Percentiles rank a stretch among this genome's conserved stretches.
These are phyloP conservation scores for Boletus eberwhitei DNA, from an alignment of 768 basidiomycete species.

Conservation along the genomic window DNA sequence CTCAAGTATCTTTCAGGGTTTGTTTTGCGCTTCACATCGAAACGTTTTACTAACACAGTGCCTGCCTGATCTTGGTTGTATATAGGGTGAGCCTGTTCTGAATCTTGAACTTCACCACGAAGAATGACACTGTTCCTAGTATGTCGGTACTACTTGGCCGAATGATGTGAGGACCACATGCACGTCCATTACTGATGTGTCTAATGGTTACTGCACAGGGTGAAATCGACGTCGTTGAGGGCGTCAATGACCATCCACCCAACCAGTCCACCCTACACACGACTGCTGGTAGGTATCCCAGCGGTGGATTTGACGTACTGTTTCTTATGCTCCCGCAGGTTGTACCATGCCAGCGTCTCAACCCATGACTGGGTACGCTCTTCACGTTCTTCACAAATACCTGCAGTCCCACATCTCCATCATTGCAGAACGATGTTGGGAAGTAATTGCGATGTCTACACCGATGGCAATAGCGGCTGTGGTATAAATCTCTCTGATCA, in stretches of 20 bases:
- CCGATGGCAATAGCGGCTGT: conserved; percentile 31
- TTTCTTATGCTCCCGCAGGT: conserved; percentile 10
- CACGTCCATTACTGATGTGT: no score
- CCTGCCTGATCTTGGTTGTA: background rate
- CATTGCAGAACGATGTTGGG: conserved; percentile 17
- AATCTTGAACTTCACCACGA: background rate
- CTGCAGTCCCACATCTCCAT: background rate
- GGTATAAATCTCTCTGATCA: conserved; percentile 24
- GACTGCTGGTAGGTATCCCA: conserved; percentile 12
- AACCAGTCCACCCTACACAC: conserved; percentile 34
- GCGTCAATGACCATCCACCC: conserved; percentile 29
- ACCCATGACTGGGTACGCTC: conserved; percentile 31
- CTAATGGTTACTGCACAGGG: conserved; percentile 13
- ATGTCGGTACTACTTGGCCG: conserved; percentile 28
- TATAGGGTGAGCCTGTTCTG: conserved; percentile 22
- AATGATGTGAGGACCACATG: conserved; percentile 9
- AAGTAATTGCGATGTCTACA: conserved; percentile 26
- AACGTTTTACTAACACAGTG: background rate
- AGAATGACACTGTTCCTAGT: conserved; percentile 14
- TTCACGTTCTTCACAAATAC: background rate
- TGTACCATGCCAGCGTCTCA: conserved; percentile 31
- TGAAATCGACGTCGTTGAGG: conserved; percentile 34
- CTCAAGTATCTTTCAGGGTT: conserved; percentile 23
- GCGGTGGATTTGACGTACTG: no score
- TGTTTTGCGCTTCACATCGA: conserved; percentile 4